Percentiles rank a stretch among this genome's conserved stretches.
Conservation (phyloP, 805 yeast genomes). For the Candida xiaguanensis region DNA sequence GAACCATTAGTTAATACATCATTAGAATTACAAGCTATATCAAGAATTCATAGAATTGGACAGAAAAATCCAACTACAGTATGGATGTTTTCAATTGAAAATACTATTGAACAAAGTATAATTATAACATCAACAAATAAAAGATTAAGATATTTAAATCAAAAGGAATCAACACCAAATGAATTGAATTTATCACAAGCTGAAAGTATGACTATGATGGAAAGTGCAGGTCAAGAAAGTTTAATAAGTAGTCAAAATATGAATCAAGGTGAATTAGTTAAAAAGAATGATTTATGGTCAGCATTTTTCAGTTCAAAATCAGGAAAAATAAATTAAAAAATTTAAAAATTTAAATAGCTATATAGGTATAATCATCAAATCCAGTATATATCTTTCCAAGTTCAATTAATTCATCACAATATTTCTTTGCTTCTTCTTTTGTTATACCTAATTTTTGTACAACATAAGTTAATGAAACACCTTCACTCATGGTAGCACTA, state of each 20-base stretch:
- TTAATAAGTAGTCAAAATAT: conserved; percentile 36
- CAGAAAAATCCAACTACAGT: conserved; percentile 78
- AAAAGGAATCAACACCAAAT: conserved; percentile 1
- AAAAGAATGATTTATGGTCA: conserved; percentile 58
- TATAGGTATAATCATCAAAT: conserved; percentile 47
- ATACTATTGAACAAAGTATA: conserved; percentile 87
- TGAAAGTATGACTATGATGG: conserved; percentile 52
- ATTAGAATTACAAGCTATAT: conserved; percentile 85
- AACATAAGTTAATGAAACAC: conserved; percentile 66
- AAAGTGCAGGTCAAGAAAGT: conserved; percentile 48
- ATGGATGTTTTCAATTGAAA: conserved; percentile 85
- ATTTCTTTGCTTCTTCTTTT: conserved; percentile 45
- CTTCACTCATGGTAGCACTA: conserved; percentile 62
- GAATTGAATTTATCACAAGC: conserved; percentile 26
- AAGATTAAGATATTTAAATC: conserved; percentile 42
- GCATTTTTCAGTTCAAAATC: conserved; percentile 45
- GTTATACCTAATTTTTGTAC: conserved; percentile 52
- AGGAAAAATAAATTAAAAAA: conserved; percentile 5
- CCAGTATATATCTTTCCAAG: conserved; percentile 69
- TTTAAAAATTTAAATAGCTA: conserved; percentile 6
- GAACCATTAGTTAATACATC: conserved; percentile 91
- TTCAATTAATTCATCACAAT: conserved; percentile 55
- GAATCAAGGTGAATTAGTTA: conserved; percentile 57
- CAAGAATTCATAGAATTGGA: conserved; percentile 90
- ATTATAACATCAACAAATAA: conserved; percentile 63